phyloP scores from a whole-genome alignment of 495 filamentous ascomycete genomes.

The Tuber microsphaerosporum region DNA sequence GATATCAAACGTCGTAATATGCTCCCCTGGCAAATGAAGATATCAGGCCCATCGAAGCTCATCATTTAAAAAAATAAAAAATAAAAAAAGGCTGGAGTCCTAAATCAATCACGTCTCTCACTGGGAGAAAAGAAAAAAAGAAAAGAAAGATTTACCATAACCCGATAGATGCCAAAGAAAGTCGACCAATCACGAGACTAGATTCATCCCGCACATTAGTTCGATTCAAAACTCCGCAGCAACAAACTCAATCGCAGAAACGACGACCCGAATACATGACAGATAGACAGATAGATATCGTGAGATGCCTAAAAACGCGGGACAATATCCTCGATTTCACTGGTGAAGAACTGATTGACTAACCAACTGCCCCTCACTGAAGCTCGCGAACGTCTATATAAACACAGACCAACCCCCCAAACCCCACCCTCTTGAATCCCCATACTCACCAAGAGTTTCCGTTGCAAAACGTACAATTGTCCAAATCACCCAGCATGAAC shows the following conservation, averaged over 20 bases:
- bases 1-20: background rate
- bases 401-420: background rate
- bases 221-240: background rate
- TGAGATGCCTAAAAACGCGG: background rate
- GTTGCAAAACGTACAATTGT: background rate
- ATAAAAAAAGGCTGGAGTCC: background rate
- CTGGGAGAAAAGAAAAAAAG: too few species aligned
- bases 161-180: background rate
- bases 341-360: background rate
- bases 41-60: background rate
- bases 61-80: background rate
- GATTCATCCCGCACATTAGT: background rate
- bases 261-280: background rate
- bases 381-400: background rate
- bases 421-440: background rate
- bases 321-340: background rate
- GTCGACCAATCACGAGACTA: background rate
- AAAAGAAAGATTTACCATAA: background rate
- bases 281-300: background rate
- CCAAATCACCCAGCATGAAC: background rate
- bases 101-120: background rate
- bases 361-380: background rate
- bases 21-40: background rate
- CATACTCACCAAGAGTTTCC: background rate
- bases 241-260: background rate